phyloP scores from a whole-genome alignment of 2,329 filamentous ascomycete genomes.

The Pestalotiopsis sp. region DNA sequence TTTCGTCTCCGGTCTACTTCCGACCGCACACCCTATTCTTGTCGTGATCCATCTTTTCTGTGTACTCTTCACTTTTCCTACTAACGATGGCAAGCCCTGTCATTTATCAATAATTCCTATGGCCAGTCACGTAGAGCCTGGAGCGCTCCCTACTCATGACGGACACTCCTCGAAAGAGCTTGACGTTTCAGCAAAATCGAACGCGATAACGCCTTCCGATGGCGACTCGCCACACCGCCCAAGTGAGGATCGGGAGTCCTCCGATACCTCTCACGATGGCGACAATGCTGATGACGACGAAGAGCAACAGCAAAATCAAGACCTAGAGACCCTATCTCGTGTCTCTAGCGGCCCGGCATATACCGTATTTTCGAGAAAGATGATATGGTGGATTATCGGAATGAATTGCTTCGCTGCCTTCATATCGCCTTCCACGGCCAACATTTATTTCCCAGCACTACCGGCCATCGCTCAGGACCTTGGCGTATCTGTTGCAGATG shows the following conservation, averaged over 20 bases:
- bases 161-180: neutral
- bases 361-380: slow-evolving; percentile 40
- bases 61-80: neutral
- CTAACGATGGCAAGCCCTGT: neutral
- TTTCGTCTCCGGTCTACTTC: slow-evolving; percentile 8
- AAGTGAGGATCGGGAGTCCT: neutral
- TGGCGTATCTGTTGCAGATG: slow-evolving; percentile 38
- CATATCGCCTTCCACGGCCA: slow-evolving; percentile 61
- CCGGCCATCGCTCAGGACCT: slow-evolving; percentile 40
- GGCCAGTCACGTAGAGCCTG: slow-evolving; percentile 19
- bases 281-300: slow-evolving; percentile 16
- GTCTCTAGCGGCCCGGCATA: slow-evolving; percentile 43
- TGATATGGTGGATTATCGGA: slow-evolving; percentile 53
- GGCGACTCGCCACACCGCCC: neutral
- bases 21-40: slow-evolving; percentile 7
- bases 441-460: slow-evolving; percentile 55
- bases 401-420: slow-evolving; percentile 57
- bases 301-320: slow-evolving; percentile 19
- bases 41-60: neutral
- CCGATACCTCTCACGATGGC: slow-evolving; percentile 18
- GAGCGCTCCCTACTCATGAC: neutral
- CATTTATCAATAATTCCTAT: slow-evolving; percentile 13
- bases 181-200: slow-evolving; percentile 14
- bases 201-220: slow-evolving; percentile 11
- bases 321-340: slow-evolving; percentile 36